Conservation (phyloP, 768 basidiomycete species). For the Suillus luteus region DNA sequence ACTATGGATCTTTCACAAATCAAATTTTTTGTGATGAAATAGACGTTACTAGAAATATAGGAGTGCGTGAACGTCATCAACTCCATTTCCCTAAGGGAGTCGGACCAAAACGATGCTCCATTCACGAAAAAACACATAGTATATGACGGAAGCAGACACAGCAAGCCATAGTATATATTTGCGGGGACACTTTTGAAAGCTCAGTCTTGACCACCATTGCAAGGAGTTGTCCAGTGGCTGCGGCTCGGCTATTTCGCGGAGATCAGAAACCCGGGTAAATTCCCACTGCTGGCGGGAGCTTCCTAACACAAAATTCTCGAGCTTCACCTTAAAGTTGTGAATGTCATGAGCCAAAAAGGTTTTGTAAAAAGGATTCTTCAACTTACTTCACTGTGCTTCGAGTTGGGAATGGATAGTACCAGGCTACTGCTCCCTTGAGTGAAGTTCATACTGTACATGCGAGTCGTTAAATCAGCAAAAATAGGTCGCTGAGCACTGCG, state of each 20-base stretch:
- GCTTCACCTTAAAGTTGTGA: not conserved
- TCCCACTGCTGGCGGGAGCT: not conserved
- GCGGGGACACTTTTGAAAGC: not conserved
- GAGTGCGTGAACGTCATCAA: too few species aligned
- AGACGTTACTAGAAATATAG: too few species aligned
- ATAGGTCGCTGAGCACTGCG: not conserved
- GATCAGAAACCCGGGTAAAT: not conserved
- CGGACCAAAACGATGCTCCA: not conserved
- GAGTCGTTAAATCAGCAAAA: not conserved
- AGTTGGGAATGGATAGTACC: not conserved
- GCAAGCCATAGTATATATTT: not conserved
- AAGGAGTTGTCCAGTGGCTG: not conserved
- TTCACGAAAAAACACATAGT: not conserved
- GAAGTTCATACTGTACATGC: not conserved
- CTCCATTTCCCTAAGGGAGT: not conserved
- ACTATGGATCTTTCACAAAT: too few species aligned
- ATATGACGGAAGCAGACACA: not conserved
- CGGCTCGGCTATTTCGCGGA: not conserved
- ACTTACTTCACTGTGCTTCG: not conserved
- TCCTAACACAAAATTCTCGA: not conserved
- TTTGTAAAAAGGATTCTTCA: not conserved
- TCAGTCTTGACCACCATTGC: not conserved
- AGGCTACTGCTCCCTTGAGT: not conserved
- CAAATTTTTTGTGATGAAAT: too few species aligned
- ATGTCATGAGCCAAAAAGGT: not conserved